Conservation (phyloP, 495 filamentous ascomycete genomes). For the Tuber borchii region DNA sequence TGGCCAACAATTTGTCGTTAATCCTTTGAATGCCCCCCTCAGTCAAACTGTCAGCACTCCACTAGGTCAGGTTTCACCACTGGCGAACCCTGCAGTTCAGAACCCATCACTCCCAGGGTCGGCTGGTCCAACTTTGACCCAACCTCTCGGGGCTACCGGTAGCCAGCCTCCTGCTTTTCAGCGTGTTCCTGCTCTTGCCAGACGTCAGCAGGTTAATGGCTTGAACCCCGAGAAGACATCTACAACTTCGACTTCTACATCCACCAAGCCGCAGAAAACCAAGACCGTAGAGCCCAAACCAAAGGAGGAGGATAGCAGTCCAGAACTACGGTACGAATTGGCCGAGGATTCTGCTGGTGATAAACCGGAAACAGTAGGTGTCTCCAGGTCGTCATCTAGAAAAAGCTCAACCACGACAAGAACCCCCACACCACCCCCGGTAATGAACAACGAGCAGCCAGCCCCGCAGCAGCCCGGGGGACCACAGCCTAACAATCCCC, state of each 20-base stretch:
- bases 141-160: not conserved
- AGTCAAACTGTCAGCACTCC: not conserved
- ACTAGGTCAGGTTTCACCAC: not conserved
- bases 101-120: not conserved
- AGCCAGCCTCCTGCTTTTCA: not conserved
- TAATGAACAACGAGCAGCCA: not conserved
- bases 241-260: not conserved
- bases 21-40: not conserved
- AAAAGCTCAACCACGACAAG: not conserved
- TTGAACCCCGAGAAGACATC: not conserved
- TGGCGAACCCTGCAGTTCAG: not conserved
- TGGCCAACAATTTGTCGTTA: not conserved
- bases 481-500: not conserved
- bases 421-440: not conserved
- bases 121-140: not conserved
- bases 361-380: not conserved
- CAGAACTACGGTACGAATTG: not conserved
- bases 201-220: not conserved
- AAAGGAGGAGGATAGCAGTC: not conserved
- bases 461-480: not conserved
- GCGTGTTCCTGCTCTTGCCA: not conserved
- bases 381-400: not conserved
- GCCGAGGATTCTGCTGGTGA: not conserved
- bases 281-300: not conserved
- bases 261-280: not conserved